These are phyloP conservation scores for Aegilops tauschii DNA, from an alignment of 176 grass and related monocot genomes.

Conservation along the genomic window DNA sequence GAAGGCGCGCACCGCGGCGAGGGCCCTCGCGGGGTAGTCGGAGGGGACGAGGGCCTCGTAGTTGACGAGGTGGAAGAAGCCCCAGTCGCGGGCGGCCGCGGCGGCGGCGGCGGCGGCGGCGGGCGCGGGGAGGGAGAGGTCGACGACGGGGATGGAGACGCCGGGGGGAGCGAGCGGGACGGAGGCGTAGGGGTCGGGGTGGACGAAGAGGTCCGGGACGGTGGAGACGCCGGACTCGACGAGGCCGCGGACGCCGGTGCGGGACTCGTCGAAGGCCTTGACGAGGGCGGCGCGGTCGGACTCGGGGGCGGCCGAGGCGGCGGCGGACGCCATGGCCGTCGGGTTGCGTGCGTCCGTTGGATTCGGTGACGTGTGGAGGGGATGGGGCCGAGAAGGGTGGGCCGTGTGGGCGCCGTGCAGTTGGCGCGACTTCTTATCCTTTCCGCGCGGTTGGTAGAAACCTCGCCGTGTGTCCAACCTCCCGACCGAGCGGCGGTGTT, in stretches of 20 bases:
- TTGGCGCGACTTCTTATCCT: not conserved
- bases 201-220: conserved; percentile 48
- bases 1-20: conserved; percentile 71
- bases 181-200: conserved; percentile 40
- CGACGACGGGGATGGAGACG: conserved; percentile 44
- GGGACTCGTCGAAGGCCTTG: conserved; percentile 77
- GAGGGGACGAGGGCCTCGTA: conserved; percentile 42
- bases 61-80: conserved; percentile 86
- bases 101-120: conserved; percentile 26
- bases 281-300: conserved; percentile 49
- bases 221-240: conserved; percentile 65
- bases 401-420: not conserved
- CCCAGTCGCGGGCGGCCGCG: conserved; percentile 53
- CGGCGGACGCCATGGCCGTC: conserved; percentile 23
- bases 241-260: conserved; percentile 74
- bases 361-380: not conserved
- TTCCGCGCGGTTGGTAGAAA: not conserved
- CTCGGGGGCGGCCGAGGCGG: conserved; percentile 6
- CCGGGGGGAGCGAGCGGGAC: conserved; percentile 9
- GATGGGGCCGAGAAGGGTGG: not conserved
- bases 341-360: not conserved
- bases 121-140: conserved; percentile 45
- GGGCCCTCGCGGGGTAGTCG: conserved; percentile 21
- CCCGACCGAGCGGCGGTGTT: not conserved
- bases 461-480: not conserved